Percentiles rank a stretch among this genome's conserved stretches.
Conservation (phyloP, 1,139 yeast genomes). For the Saccharomyces hybrid region DNA sequence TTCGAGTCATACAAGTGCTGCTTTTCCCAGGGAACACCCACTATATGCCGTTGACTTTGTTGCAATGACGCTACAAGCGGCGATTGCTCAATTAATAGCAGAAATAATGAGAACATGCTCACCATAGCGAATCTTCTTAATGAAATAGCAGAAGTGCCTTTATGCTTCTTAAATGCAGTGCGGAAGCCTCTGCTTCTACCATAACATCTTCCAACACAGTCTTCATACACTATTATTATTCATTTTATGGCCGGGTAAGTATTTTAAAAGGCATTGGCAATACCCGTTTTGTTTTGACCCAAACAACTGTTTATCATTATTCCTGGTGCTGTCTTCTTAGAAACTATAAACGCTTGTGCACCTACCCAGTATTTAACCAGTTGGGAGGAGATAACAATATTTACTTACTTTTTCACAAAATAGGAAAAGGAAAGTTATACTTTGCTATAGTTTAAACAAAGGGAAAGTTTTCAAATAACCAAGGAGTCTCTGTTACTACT, state of each 20-base stretch:
- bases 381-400: neutral
- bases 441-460: neutral
- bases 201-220: neutral
- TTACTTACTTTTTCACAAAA: neutral
- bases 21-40: constrained; percentile 20
- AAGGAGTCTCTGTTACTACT: neutral
- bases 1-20: constrained; percentile 10
- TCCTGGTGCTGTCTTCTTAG: neutral
- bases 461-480: neutral
- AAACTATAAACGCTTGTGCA: neutral
- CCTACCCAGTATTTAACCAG: neutral
- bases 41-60: neutral
- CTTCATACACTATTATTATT: neutral
- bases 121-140: neutral
- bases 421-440: neutral
- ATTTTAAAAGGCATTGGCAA: neutral
- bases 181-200: neutral
- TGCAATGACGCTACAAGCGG: neutral
- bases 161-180: neutral
- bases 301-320: neutral
- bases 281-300: constrained; percentile 1
- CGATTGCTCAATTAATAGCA: neutral
- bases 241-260: neutral
- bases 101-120: neutral
- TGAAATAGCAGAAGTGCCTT: neutral